Base-by-base conservation (phyloP, 2,329 filamentous ascomycete species). In the Xylaria sp. region DNA sequence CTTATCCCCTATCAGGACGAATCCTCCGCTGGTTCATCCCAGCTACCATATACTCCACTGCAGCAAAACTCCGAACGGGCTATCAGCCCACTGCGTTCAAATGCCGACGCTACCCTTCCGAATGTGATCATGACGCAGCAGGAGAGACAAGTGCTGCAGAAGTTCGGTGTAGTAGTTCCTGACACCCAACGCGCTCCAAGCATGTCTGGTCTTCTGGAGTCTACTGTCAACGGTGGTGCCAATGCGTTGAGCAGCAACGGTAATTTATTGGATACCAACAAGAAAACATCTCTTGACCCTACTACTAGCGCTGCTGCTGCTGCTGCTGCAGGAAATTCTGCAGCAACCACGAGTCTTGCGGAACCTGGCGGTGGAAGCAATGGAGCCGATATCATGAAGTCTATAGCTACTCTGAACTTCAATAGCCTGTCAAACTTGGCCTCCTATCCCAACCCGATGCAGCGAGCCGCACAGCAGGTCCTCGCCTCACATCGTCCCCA, bases 1-100 rank as follows among this genome's bases (percentile, higher is more conserved):
- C 75, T 47, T 64, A 78, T 54, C 67, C 69, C 42, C 58, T 79
- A 55, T 69, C 67, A 67, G 42, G 65, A 63, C 16, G 59, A 68
- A 13, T 63, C 65, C 23, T 63, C 66, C 23, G 66, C 67, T 9
- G 44, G 62, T 62, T 48, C 62, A 48, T 72, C 71, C 16, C 75
- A 77, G 30, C 47, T 60, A 46, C 75, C 79, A 58, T 83, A 83
- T 62, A 77, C 76, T 2, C 80, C 80, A 19, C 71, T 83, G 34
- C 80, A 82, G 67, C 80, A 83, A 63, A 83, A 83, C 64, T 77
- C 77, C 66, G 79, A 83, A 60, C 78, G 80, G 56, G 80, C 80
- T 23, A 65, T 79, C 51, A 81, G 75, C 57, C 80, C 79, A 23
- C 46, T 42, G 54, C 52, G 56, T 52, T 34, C 57, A 11, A 46